Conservation (phyloP, 2,329 filamentous ascomycete species). For the Colletotrichum sp. region DNA sequence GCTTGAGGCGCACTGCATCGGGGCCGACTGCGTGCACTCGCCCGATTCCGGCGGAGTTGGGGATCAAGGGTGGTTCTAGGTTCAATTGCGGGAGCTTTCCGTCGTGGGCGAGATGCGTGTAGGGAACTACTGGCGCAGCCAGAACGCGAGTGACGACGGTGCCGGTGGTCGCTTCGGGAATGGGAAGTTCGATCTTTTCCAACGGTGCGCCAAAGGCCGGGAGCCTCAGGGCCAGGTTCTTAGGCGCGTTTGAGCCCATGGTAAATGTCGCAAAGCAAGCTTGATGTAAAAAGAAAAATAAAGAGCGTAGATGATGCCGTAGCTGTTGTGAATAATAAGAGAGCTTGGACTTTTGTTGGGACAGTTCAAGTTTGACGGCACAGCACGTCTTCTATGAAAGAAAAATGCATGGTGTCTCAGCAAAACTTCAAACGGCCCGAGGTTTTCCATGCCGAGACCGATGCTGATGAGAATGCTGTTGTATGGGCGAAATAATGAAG, state of each 20-base stretch:
- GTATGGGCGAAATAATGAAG: neutral
- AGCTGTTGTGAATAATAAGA: neutral
- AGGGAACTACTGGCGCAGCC: neutral
- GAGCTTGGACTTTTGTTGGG: neutral
- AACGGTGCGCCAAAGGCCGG: neutral
- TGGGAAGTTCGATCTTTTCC: neutral
- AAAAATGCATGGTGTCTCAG: neutral
- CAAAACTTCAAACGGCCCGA: neutral
- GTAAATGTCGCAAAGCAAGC: neutral
- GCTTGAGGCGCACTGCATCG: constrained; percentile 32
- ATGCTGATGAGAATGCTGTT: neutral
- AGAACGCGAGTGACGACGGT: neutral
- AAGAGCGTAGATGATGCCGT: neutral
- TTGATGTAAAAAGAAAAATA: neutral
- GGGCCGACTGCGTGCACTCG: constrained; percentile 35
- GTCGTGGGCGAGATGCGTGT: neutral
- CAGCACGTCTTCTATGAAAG: no score
- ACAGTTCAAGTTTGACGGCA: no score
- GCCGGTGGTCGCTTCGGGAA: neutral
- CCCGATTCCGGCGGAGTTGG: constrained; percentile 36
- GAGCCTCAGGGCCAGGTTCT: neutral
- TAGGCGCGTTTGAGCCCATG: neutral
- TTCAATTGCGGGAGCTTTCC: neutral
- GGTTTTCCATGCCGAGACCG: neutral
- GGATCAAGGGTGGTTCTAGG: constrained; percentile 30